Conservation (phyloP, 2,329 filamentous ascomycete species). For the Eutypella sp. region DNA sequence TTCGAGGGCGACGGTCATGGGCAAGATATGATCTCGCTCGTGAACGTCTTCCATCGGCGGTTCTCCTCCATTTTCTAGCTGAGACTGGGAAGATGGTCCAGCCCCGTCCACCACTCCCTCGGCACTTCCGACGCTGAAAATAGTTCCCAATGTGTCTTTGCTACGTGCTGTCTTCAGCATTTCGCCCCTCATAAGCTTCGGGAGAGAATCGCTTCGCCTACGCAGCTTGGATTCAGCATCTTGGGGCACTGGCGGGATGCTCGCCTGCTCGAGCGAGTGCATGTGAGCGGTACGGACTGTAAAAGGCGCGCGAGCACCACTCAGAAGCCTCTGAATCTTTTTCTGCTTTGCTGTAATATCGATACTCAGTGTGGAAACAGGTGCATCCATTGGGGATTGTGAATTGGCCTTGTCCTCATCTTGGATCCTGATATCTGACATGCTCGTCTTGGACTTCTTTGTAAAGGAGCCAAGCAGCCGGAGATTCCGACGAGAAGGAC, state of each 20-base stretch:
- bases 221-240: slow-evolving; percentile 32
- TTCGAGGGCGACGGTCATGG: too few species aligned
- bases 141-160: slow-evolving; percentile 44
- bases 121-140: slow-evolving; percentile 45
- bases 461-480: slow-evolving; percentile 2
- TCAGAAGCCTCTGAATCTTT: slow-evolving; percentile 37
- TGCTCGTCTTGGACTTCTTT: slow-evolving; percentile 8
- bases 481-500: slow-evolving; percentile 6
- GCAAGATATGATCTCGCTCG: neutral
- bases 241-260: slow-evolving; percentile 31
- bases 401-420: slow-evolving; percentile 9
- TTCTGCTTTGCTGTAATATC: slow-evolving; percentile 30
- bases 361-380: slow-evolving; percentile 29
- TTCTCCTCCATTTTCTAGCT: neutral
- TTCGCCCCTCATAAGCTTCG: slow-evolving; percentile 31
- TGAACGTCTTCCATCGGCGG: neutral
- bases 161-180: slow-evolving; percentile 36
- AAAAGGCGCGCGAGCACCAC: slow-evolving; percentile 26
- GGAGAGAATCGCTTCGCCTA: slow-evolving; percentile 29
- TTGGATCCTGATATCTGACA: slow-evolving; percentile 15
- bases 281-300: slow-evolving; percentile 30
- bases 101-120: slow-evolving; percentile 27
- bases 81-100: slow-evolving; percentile 2
- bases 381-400: slow-evolving; percentile 18
- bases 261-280: slow-evolving; percentile 25